A percentile compares a stretch with the other conserved stretches of the same genome.
These are phyloP conservation scores for Raddia guianensis DNA, from an alignment of 176 grass and related monocot species.

Conservation along the genomic window DNA sequence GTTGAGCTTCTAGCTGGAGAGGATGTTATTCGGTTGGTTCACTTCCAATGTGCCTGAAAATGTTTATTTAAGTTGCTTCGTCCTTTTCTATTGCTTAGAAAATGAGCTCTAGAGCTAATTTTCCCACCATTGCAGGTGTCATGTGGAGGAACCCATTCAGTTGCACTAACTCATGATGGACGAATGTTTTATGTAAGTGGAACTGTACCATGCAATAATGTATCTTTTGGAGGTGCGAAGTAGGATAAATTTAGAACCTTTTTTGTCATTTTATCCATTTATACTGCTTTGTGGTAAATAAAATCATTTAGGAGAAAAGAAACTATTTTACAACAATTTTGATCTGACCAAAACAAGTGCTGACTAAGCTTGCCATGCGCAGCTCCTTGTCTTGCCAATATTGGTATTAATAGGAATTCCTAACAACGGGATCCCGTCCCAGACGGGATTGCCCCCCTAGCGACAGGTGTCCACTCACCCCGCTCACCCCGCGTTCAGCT, in stretches of 20 bases:
- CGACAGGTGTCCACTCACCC: too few relatives aligned
- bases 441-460: too few relatives aligned
- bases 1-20: constrained; percentile 73
- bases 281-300: constrained; percentile 1
- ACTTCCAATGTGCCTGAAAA: background rate
- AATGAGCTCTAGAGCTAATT: constrained; percentile 19
- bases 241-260: background rate
- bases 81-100: constrained; percentile 3
- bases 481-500: too few relatives aligned
- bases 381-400: background rate
- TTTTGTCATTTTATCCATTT: background rate
- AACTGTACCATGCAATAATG: constrained; percentile 4
- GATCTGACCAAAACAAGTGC: background rate
- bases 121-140: constrained; percentile 67
- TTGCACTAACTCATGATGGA: constrained; percentile 76
- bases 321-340: constrained; percentile 12
- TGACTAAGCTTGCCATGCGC: background rate
- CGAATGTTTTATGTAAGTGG: constrained; percentile 86
- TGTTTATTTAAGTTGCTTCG: constrained; percentile 26
- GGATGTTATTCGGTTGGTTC: constrained; percentile 81
- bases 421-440: too few relatives aligned
- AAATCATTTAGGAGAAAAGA: background rate
- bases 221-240: background rate
- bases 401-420: too few relatives aligned
- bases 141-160: constrained; percentile 97